Percentiles rank a stretch among this genome's conserved stretches.
Conservation (phyloP, 1,284 basidiomycete genomes). For the Ganoderma leucocontextum region DNA sequence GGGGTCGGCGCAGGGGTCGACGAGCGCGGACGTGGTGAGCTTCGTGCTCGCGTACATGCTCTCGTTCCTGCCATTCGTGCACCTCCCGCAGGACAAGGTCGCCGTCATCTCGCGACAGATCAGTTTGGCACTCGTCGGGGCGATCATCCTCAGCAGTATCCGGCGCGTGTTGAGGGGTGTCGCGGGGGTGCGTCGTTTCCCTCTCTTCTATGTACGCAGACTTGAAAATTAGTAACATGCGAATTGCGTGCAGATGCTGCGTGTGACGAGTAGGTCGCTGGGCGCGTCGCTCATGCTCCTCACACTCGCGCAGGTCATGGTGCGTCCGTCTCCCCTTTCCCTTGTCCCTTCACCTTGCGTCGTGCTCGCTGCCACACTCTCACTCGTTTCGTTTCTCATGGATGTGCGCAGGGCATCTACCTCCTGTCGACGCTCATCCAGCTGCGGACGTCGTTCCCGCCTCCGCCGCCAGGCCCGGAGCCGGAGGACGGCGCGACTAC, state of each 20-base stretch:
- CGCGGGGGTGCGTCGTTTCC: constrained; percentile 55
- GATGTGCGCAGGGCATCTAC: constrained; percentile 71
- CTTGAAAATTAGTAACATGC: not conserved
- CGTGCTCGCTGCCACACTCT: no score
- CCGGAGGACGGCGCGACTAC: constrained; percentile 33
- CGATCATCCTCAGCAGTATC: constrained; percentile 76
- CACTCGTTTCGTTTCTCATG: no score
- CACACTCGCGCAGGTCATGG: constrained; percentile 81
- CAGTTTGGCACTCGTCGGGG: constrained; percentile 73
- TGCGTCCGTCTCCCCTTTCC: constrained; percentile 40
- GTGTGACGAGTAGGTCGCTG: constrained; percentile 70
- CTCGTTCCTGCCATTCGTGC: constrained; percentile 52
- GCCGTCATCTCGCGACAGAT: constrained; percentile 67
- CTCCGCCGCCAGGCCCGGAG: constrained; percentile 45
- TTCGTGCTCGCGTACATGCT: constrained; percentile 61
- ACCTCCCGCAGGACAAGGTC: constrained; percentile 42
- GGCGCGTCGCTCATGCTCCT: constrained; percentile 78
- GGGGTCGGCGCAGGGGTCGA: constrained; percentile 44
- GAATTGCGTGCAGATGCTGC: constrained; percentile 53
- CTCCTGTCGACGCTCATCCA: constrained; percentile 81
- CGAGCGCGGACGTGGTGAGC: constrained; percentile 69
- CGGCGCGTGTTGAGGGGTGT: constrained; percentile 71
- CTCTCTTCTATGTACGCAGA: constrained; percentile 6
- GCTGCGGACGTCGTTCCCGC: constrained; percentile 78
- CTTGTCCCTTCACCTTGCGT: no score